These are phyloP conservation scores for Xanthoconium purpureum DNA, from an alignment of 768 basidiomycete genomes.

Conservation along the genomic window DNA sequence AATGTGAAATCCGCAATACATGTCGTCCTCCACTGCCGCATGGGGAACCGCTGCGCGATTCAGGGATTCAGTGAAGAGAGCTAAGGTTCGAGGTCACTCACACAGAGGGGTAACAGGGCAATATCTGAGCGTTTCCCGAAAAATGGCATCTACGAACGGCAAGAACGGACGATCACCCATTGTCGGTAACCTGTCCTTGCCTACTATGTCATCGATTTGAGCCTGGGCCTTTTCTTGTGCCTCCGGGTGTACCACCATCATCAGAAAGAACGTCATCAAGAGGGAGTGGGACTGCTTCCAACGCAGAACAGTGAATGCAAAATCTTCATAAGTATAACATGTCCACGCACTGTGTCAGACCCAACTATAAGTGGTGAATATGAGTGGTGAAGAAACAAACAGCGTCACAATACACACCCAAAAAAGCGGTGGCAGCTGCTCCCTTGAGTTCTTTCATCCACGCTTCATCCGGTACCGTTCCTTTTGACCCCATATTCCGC, in stretches of 20 bases:
- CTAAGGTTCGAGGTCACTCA: no score
- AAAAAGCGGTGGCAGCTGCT: not conserved
- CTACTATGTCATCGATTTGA: constrained; percentile 6
- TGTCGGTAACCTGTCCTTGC: constrained; percentile 4
- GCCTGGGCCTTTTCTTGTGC: no score
- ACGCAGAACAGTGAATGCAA: not conserved
- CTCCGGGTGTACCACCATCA: no score
- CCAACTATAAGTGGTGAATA: not conserved
- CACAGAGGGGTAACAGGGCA: no score
- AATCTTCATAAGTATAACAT: no score
- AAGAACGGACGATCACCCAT: constrained; percentile 7
- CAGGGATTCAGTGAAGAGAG: not conserved
- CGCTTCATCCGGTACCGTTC: not conserved
- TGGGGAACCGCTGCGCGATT: constrained; percentile 20
- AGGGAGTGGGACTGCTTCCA: not conserved
- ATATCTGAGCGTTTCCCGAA: not conserved
- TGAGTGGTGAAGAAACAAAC: not conserved
- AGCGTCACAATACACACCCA: not conserved
- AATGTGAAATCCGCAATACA: no score
- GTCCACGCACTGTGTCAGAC: not conserved
- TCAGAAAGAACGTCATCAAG: no score
- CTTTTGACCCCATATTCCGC: not conserved
- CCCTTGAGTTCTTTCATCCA: no score
- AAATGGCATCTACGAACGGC: constrained; percentile 11
- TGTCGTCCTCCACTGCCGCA: no score